Conservation (phyloP, 768 basidiomycete genomes). For the Tephrocybe sp. region DNA sequence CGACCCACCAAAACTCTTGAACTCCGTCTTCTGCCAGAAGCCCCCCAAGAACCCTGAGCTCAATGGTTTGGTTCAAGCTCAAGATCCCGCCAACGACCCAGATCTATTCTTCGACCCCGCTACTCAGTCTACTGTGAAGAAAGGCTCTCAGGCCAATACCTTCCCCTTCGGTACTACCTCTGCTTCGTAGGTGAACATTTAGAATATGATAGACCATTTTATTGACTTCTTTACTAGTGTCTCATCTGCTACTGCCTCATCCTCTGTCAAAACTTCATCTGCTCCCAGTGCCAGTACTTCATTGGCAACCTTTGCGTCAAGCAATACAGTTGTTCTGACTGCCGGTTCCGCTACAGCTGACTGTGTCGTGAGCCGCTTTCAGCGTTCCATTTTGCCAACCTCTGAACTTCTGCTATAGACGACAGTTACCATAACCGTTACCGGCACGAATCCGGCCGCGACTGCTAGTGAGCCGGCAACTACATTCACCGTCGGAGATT, state of each 20-base stretch:
- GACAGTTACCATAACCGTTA: constrained; percentile 35
- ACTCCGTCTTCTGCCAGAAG: constrained; percentile 59
- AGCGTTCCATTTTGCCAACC: not conserved
- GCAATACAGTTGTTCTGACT: constrained; percentile 12
- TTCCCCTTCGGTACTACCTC: constrained; percentile 40
- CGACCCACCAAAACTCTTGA: constrained; percentile 48
- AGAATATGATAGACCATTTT: not conserved
- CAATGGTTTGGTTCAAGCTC: constrained; percentile 50
- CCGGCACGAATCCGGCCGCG: no score
- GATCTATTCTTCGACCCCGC: constrained; percentile 53
- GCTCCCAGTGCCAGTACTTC: not conserved
- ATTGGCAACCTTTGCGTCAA: constrained; percentile 7
- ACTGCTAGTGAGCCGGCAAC: constrained; percentile 27
- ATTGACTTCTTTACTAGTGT: constrained; percentile 1
- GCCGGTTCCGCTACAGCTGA: constrained; percentile 14
- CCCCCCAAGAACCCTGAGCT: constrained; percentile 50
- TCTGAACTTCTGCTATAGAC: constrained; percentile 16
- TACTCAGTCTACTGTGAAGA: constrained; percentile 35
- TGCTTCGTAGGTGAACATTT: constrained; percentile 13
- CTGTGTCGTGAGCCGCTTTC: constrained; percentile 16
- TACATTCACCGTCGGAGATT: constrained; percentile 28
- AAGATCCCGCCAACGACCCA: constrained; percentile 52
- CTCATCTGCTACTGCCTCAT: not conserved
- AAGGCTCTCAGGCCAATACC: constrained; percentile 49
- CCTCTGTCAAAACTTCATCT: no score